A percentile compares a stretch with the other conserved stretches of the same genome.
Evolutionary conservation across 1,284 basidiomycete species (phyloP).

Genomic region (Cryptococcus deneoformans): DNA sequence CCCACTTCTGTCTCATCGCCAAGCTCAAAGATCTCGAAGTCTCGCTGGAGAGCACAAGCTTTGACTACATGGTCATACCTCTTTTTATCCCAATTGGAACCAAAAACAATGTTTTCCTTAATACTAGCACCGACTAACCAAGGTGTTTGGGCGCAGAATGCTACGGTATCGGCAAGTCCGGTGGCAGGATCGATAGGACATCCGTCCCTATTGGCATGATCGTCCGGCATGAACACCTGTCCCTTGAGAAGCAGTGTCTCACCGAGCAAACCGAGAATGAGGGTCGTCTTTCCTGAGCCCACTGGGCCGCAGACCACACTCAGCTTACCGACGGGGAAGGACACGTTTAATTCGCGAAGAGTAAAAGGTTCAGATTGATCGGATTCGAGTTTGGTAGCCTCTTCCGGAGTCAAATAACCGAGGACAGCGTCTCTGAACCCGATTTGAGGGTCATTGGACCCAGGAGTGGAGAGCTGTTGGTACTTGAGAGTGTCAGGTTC

Average conservation of each 20-base stretch:
- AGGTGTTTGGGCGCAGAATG: conserved; percentile 56
- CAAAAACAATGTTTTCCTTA: conserved; percentile 57
- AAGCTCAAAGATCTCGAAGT: conserved; percentile 55
- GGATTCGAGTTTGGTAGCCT: conserved; percentile 10
- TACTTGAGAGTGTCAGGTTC: conserved; percentile 59
- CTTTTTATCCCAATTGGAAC: conserved; percentile 47
- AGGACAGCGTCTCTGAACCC: conserved; percentile 56
- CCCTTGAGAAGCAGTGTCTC: conserved; percentile 55
- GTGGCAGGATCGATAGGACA: conserved; percentile 51
- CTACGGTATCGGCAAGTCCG: conserved; percentile 53
- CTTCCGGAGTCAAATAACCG: conserved; percentile 25
- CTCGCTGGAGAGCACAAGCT: conserved; percentile 55
- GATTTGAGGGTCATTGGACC: conserved; percentile 47
- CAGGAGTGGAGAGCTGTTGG: conserved; percentile 48
- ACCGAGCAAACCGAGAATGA: conserved; percentile 59
- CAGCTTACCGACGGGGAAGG: conserved; percentile 49
- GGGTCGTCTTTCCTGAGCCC: conserved; percentile 64
- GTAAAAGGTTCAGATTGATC: conserved; percentile 44
- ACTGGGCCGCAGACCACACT: conserved; percentile 52
- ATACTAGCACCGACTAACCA: conserved; percentile 59
- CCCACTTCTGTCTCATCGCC: conserved; percentile 59
- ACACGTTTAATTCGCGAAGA: conserved; percentile 52
- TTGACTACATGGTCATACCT: conserved; percentile 53
- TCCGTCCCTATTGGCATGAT: conserved; percentile 42
- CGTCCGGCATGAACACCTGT: conserved; percentile 55